Evolutionary conservation across 805 yeast species (phyloP).

Genomic region (Myxozyma sirexii): DNA sequence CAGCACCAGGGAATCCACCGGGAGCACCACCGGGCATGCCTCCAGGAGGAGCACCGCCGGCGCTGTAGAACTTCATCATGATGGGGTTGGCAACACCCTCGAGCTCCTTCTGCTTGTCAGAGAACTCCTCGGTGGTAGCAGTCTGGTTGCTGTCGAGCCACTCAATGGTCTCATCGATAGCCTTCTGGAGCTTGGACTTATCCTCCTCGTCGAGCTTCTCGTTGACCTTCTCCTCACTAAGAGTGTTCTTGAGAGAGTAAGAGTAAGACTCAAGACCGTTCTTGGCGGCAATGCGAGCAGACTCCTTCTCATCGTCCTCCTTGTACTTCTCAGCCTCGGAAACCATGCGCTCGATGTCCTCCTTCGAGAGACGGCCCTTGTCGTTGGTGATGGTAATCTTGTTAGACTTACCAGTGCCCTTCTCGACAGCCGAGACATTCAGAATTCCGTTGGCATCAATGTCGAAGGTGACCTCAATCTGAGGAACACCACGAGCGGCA

Average conservation of each 20-base stretch:
- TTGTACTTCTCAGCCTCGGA: constrained; percentile 96
- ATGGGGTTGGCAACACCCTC: constrained; percentile 95
- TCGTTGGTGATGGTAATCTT: constrained; percentile 98
- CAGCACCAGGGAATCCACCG: constrained; percentile 63
- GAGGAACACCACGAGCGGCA: constrained; percentile 99
- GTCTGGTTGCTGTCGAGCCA: constrained; percentile 96
- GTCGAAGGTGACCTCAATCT: constrained; percentile 96
- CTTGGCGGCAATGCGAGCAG: constrained; percentile 89
- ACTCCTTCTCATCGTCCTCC: constrained; percentile 95
- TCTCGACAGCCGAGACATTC: constrained; percentile 94
- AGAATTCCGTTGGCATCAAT: constrained; percentile 96
- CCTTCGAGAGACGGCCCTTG: constrained; percentile 97
- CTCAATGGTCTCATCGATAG: constrained; percentile 79
- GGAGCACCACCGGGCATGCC: constrained; percentile 64
- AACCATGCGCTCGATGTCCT: constrained; percentile 97
- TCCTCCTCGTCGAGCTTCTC: constrained; percentile 74
- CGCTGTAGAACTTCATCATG: constrained; percentile 95
- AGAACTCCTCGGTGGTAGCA: constrained; percentile 88
- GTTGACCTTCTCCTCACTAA: constrained; percentile 72
- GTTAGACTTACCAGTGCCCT: constrained; percentile 97
- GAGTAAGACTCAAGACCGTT: constrained; percentile 95
- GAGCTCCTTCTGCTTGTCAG: constrained; percentile 92
- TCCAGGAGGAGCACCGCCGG: constrained; percentile 68
- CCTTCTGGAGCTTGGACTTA: constrained; percentile 68
- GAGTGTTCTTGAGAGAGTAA: constrained; percentile 85